A percentile compares a stretch with the other conserved stretches of the same genome.
Conservation (phyloP, 1,284 basidiomycete genomes). For the Ustilago lituana region DNA sequence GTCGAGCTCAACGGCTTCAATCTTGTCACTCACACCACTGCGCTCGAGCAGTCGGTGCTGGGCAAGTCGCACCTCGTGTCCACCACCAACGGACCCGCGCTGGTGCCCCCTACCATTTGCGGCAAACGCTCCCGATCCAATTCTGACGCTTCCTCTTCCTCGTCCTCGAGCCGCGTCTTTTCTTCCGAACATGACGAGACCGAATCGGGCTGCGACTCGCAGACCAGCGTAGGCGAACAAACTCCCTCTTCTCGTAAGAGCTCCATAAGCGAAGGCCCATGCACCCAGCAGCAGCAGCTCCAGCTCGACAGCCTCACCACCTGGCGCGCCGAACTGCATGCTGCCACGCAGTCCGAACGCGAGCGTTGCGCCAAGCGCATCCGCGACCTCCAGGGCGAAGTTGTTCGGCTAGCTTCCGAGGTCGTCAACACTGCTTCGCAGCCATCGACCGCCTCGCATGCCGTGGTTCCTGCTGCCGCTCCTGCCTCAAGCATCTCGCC, state of each 20-base stretch:
- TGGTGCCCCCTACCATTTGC: constrained; percentile 20
- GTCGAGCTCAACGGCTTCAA: constrained; percentile 46
- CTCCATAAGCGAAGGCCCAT: constrained; percentile 22
- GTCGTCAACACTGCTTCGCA: constrained; percentile 20
- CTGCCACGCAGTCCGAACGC: constrained; percentile 17
- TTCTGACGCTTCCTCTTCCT: constrained; percentile 42
- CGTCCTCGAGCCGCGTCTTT: constrained; percentile 42
- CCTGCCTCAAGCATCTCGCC: constrained; percentile 19
- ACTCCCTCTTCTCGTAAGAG: constrained; percentile 40
- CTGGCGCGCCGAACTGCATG: constrained; percentile 34
- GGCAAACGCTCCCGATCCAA: constrained; percentile 49
- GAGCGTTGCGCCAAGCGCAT: constrained; percentile 38
- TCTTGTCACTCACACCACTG: constrained; percentile 43
- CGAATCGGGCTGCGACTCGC: constrained; percentile 29
- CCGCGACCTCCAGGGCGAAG: constrained; percentile 30
- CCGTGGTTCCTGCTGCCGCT: constrained; percentile 6
- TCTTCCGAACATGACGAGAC: constrained; percentile 30
- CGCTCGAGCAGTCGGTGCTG: constrained; percentile 47
- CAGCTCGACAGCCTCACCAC: constrained; percentile 27
- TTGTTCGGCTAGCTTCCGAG: constrained; percentile 34
- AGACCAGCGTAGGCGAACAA: constrained; percentile 34
- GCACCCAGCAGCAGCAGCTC: constrained; percentile 18
- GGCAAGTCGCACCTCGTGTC: constrained; percentile 34
- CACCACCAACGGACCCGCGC: not conserved
- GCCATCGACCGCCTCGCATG: no score